A percentile compares a stretch with the other conserved stretches of the same genome.
Conservation (phyloP, 2,329 filamentous ascomycete species). For the Clonostachys chloroleuca region DNA sequence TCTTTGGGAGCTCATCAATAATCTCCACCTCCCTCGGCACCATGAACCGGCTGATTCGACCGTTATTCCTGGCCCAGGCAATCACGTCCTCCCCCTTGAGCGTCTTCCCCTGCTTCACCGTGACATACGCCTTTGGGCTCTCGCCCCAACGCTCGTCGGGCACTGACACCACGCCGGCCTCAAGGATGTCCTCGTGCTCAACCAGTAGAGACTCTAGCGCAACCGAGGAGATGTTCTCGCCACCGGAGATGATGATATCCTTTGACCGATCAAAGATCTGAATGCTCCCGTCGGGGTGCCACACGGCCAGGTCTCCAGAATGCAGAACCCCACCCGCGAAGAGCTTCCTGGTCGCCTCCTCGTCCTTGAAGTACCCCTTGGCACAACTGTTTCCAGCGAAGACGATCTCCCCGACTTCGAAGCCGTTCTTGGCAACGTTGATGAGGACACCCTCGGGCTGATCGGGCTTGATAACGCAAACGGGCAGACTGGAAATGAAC, state of each 20-base stretch:
- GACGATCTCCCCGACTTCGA: slow-evolving; percentile 58
- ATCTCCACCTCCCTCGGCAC: slow-evolving; percentile 69
- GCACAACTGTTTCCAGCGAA: slow-evolving; percentile 90
- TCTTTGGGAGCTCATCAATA: slow-evolving; percentile 88
- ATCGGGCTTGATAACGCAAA: slow-evolving; percentile 77
- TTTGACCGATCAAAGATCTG: slow-evolving; percentile 94
- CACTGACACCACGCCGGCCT: slow-evolving; percentile 87
- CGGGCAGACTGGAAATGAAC: slow-evolving; percentile 77
- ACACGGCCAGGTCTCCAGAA: slow-evolving; percentile 88
- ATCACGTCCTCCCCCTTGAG: slow-evolving; percentile 61
- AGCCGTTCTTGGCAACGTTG: slow-evolving; percentile 42
- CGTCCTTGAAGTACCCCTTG: slow-evolving; percentile 88
- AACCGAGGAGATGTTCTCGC: slow-evolving; percentile 94
- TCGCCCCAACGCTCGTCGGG: slow-evolving; percentile 92
- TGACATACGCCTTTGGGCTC: slow-evolving; percentile 90
- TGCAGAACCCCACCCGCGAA: slow-evolving; percentile 85
- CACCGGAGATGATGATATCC: slow-evolving; percentile 97
- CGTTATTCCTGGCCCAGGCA: slow-evolving; percentile 77
- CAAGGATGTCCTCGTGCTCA: slow-evolving; percentile 83
- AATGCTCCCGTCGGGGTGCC: slow-evolving; percentile 84
- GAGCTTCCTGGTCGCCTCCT: slow-evolving; percentile 78
- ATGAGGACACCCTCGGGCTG: slow-evolving; percentile 53
- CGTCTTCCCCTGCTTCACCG: slow-evolving; percentile 62
- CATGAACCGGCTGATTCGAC: slow-evolving; percentile 88
- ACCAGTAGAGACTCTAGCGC: slow-evolving; percentile 87